Conservation (phyloP, 164 flowering plant genomes). For the Saururus chinensis region DNA sequence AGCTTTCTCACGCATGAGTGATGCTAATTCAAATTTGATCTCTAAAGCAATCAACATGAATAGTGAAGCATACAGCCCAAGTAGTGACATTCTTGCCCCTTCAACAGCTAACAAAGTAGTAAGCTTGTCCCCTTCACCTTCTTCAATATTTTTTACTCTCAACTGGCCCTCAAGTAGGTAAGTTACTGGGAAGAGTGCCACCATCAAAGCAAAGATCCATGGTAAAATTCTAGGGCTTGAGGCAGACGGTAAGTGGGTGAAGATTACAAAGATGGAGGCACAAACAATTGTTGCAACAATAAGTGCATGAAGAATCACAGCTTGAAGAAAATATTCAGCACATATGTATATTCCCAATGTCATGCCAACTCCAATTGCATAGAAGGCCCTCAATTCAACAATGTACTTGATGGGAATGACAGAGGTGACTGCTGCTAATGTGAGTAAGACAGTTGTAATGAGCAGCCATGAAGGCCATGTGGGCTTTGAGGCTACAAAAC, state of each 20-base stretch:
- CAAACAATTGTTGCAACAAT: slow-evolving; percentile 72
- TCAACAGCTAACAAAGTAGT: slow-evolving; percentile 74
- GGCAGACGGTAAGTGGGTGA: slow-evolving; percentile 92
- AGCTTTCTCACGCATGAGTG: slow-evolving; percentile 66
- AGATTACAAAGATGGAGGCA: slow-evolving; percentile 78
- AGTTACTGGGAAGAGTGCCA: slow-evolving; percentile 95
- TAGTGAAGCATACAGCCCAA: slow-evolving; percentile 88
- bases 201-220: slow-evolving; percentile 89
- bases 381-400: slow-evolving; percentile 71
- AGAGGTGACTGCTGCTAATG: slow-evolving; percentile 75
- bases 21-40: slow-evolving; percentile 86
- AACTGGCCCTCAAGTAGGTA: slow-evolving; percentile 90
- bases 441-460: slow-evolving; percentile 65
- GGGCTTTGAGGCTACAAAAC: slow-evolving; percentile 69
- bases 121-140: slow-evolving; percentile 45
- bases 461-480: slow-evolving; percentile 99
- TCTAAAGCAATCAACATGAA: slow-evolving; percentile 92
- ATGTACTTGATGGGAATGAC: slow-evolving; percentile 81
- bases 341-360: slow-evolving; percentile 85
- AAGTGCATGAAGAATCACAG: slow-evolving; percentile 60
- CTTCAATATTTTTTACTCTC: slow-evolving; percentile 41
- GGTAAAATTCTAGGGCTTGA: slow-evolving; percentile 86
- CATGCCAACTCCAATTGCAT: slow-evolving; percentile 74
- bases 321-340: slow-evolving; percentile 82
- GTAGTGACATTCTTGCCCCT: slow-evolving; percentile 92